Evolutionary conservation across 2,329 filamentous ascomycete species (phyloP), one percentile per base, ranked within the genome.

Genomic region (Monilinia laxa): DNA sequence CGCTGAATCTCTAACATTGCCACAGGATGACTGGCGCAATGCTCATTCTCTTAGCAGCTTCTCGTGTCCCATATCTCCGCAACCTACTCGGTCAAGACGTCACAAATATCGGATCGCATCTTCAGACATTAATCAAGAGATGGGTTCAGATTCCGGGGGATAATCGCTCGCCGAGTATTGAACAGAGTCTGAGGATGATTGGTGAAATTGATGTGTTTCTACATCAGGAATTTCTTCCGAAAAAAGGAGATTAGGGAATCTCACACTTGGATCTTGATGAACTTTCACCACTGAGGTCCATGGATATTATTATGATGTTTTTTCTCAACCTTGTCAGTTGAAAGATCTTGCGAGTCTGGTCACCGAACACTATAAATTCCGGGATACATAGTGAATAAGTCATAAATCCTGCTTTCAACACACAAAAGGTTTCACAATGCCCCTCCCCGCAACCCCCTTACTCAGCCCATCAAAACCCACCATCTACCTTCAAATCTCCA

Each of bases 1-100:
- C 10, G 6, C 3, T 14, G 2, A n/a, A 25, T 40, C 69, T 5
- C 56, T 65, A 64, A 31, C 65, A 62, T 10, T 7, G 0, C 4
- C 25, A 5, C 35, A 82, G 81, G 0, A 83, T 83, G 81, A 80
- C 81, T 0, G 79, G 79, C 0, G 80, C 80, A 3, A 83, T 83
- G 81, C 77, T 83, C 3, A 78, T 83, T 0, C 74, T 82, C 0
- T 76, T 83, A 0, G 81, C 81, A 0, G 81, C 81, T 0, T 81
- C 78, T 10, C 77, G 79, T 4, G 76, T 81, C 0, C 77, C 77
- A 0, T 71, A 75, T 0, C 69, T 83, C 0, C 76, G 77, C 20
- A 72, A 73, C 10, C 75, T 81, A 14, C 78, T 83, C 4, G 75
- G 76, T 0, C 73, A 76, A 0, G 77, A 81, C 9, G 76, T 81